Evolutionary conservation across 768 basidiomycete species (phyloP).

Genomic region (Naganishia antarctica): DNA sequence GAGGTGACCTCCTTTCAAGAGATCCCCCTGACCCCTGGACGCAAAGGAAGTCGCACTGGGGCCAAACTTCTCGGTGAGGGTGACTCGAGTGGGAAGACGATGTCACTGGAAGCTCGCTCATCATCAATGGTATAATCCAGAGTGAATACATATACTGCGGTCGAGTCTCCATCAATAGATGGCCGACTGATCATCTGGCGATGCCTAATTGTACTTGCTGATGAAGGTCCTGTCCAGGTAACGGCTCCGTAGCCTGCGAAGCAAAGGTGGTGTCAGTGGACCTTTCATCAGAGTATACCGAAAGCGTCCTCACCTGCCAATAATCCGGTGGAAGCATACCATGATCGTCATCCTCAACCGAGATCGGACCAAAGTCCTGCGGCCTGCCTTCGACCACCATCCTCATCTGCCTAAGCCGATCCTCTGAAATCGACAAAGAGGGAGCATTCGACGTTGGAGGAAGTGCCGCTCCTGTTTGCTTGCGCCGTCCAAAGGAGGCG

Average conservation of each 20-base stretch:
- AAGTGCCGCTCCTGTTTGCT: neutral
- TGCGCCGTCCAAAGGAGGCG: slow-evolving; percentile 4
- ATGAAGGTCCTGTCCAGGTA: slow-evolving; percentile 2
- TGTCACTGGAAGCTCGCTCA: no score
- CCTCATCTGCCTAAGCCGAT: slow-evolving; percentile 3
- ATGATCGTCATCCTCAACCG: neutral
- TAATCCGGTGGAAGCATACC: slow-evolving; percentile 6
- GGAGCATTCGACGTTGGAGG: neutral
- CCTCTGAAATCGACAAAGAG: neutral
- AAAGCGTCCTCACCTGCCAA: neutral
- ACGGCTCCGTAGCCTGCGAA: slow-evolving; percentile 10
- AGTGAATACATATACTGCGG: no score
- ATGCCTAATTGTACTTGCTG: neutral
- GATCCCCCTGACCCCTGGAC: no score
- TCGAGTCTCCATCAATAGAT: no score
- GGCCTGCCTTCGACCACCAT: slow-evolving; percentile 4
- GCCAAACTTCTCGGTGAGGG: no score
- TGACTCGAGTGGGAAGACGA: no score
- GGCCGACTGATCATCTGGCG: no score
- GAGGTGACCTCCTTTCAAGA: no score
- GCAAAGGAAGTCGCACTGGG: no score
- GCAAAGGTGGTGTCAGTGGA: neutral
- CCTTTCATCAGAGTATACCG: neutral
- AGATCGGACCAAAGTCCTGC: slow-evolving; percentile 9
- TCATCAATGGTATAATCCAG: no score